Evolutionary conservation across 2,329 filamentous ascomycete species (phyloP), one percentile per base, ranked within the genome.

Genomic region (Talaromyces sp.): DNA sequence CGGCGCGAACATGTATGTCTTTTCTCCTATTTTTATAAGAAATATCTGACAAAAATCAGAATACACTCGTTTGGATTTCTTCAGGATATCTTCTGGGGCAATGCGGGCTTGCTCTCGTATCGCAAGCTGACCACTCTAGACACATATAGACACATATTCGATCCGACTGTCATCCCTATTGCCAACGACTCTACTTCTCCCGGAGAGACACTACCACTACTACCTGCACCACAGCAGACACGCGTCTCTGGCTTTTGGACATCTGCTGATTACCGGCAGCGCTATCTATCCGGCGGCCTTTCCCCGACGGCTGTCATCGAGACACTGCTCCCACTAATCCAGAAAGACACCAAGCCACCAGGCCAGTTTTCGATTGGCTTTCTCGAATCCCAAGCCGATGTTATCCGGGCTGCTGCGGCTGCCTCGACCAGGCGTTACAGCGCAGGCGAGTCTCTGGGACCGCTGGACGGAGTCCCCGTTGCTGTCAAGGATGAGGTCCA

Each of bases 401-500:
- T 83, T 19, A 83, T 89, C 0, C 79, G 86, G 4, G 81, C 83
- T 38, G 88, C 90, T 0, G 91, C 92, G 0, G 81, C 81, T 66
- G 88, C 83, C 8, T 94, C 91, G 1, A 89, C 91, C 0, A 79
- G 84, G 69, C 81, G 92, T 52, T 96, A 89, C 74, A 84, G 85
- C 61, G 77, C 81, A 17, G 88, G 89, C 0, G 81, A 81, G 63
- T 81, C 86, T 0, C 73, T 91, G 17, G 82, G 90, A 12, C 77
- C 90, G 5, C 77, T 96, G 8, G 92, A 96, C 68, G 92, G 92
- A 12, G 85, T 96, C 0, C 92, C 91, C 0, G 83, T 95, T 54
- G 89, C 88, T 0, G 84, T 94, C 67, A 96, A 96, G 75, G 91
- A 95, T 69, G 91, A 96, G 68, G 81, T 88, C 17, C 81, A 88